Percentiles rank a stretch among this genome's conserved stretches.
Conservation (phyloP, 768 basidiomycete genomes). For the Panaeolus papilionaceus region DNA sequence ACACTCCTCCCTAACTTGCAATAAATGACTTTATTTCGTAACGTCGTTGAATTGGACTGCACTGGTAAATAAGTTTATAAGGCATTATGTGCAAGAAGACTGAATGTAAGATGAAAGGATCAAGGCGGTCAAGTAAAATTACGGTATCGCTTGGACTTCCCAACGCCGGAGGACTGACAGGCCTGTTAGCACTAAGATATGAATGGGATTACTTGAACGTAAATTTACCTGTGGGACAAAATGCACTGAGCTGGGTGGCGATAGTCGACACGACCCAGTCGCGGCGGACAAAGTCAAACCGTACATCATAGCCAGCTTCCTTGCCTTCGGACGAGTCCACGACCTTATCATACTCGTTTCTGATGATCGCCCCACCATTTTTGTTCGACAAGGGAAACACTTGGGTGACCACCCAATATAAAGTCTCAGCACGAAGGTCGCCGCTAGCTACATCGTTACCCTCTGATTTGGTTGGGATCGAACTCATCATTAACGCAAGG, state of each 20-base stretch:
- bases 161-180: too few relatives aligned
- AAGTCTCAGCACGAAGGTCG: neutral
- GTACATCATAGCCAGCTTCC: neutral
- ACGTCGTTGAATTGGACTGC: too few relatives aligned
- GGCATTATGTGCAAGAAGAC: too few relatives aligned
- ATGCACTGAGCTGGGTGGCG: neutral
- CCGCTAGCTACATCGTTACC: neutral
- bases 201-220: neutral
- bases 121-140: too few relatives aligned
- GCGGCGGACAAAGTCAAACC: neutral
- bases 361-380: neutral
- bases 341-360: neutral
- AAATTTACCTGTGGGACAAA: neutral
- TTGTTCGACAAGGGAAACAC: neutral
- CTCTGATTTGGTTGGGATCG: neutral
- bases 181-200: too few relatives aligned
- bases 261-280: neutral
- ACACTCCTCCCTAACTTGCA: too few relatives aligned
- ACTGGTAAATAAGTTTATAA: too few relatives aligned
- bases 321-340: neutral
- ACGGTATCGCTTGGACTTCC: too few relatives aligned
- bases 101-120: too few relatives aligned
- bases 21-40: too few relatives aligned
- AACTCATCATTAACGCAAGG: neutral
- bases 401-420: neutral